Evolutionary conservation across 768 basidiomycete species (phyloP), one percentile per base, ranked within the genome.

Genomic region (Punctularia strigosozonata): DNA sequence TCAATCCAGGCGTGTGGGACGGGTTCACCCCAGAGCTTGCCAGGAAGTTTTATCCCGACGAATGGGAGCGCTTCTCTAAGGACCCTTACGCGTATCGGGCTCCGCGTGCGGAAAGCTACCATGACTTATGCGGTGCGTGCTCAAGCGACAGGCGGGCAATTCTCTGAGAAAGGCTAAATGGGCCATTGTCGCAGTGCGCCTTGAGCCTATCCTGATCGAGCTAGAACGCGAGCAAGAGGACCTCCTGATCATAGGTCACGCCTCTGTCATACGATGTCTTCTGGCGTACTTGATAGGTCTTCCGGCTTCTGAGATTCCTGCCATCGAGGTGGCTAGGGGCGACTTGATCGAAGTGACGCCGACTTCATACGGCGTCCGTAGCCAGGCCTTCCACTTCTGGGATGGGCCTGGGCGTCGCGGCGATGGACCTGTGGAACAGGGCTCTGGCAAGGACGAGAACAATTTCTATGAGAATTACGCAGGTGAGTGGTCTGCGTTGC

Each of bases 1-100:
- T 98, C 53, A 99, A 99, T 52, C 94, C 92, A 37, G 94, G 83
- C 5, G 79, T 98, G 14, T 95, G 92, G 91, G 95, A 98, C 56
- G 95, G 95, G 0, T 68, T 98, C 26, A 85, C 82, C 2, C 82
- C 87, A 1, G 85, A 88, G 46, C 81, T 94, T 52, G 91, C 89
- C 15, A 77, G 79, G 56, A 81, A 80, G 57, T 79, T 77, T 50
- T 98, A 92, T 56, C 87, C 94, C 0, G 84, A 81, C 39, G 95
- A 99, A 55, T 98, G 87, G 87, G 83, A 83, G 45, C 69, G 89
- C 19, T 92, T 94, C 63, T 65, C 84, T 33, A 81, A 80, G 49
- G 94, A 99, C 52, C 94, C 94, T 2, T 98, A 98, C 53, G 69
- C 83, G 10, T 91, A 87, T 58, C 70, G 91, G 19, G 91, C 87